Evolutionary conservation across 345 rosid species (phyloP), one percentile per base, ranked within the genome.

Genomic region (Corchorus olitorius): DNA sequence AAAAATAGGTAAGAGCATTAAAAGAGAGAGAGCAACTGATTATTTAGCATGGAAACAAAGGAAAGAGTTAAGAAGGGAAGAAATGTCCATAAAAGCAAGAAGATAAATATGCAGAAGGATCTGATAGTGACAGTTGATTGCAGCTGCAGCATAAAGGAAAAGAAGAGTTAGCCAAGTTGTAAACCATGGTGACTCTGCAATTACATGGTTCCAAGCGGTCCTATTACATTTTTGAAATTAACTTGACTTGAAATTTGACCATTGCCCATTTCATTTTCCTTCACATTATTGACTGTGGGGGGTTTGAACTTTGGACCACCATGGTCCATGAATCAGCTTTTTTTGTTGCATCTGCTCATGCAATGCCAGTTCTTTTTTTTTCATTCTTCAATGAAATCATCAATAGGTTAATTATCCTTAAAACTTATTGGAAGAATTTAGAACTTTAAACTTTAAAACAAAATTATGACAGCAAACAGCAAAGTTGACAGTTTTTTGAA

Each of bases 71-170:
- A 45, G 61, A 56, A 4, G 55, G 55, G 55, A 14, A 5, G 0
- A 65, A 19, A 3, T 19, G 70, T 43, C 35, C 70, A 19, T 43
- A n/a, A 15, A 34, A 39, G 12, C 41, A 5, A 64, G 48, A 17
- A 56, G 61, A 49, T 33, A 10, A 52, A 70, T 15, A 70, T 70
- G 73, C 73, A 20, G 41, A 33, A 61, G n/a, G 41, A 61, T 33
- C 39, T 50, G 73, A 70, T 1, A 70, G 73, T 1, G 73, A 70
- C 59, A 16, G 73, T 0, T 7, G 59, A 8, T 39, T 39, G 8
- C 8, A 4, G 13, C 5, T 61, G 41, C 41, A 61, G 65, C n/a
- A 61, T 14, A 14, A 33, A 34, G 19, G 16, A 49, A 14, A 14
- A 10, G 11, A 54, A 8, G 27, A 5, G 58, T 54, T 11, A 6